Percentiles rank a stretch among this genome's conserved stretches.
Conservation (phyloP, 495 filamentous ascomycete species). For the Xylaria longipes region DNA sequence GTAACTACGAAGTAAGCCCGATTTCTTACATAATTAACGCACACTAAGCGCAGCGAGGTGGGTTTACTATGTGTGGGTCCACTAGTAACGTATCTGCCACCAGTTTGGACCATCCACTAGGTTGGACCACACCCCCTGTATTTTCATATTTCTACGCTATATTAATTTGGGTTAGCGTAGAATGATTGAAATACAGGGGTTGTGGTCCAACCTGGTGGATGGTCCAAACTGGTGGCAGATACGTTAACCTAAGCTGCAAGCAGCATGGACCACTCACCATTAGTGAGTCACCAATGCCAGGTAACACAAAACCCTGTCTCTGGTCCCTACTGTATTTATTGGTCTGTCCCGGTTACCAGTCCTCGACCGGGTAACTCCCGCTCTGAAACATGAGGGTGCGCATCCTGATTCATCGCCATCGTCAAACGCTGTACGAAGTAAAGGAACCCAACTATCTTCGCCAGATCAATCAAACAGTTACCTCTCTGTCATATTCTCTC, state of each 20-base stretch:
- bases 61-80: no score
- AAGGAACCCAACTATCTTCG: neutral
- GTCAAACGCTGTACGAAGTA: slow-evolving; percentile 26
- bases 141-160: no score
- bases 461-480: neutral
- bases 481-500: neutral
- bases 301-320: neutral
- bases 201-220: no score
- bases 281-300: neutral
- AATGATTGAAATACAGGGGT: no score
- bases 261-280: slow-evolving; percentile 17
- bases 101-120: no score
- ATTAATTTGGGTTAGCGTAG: no score
- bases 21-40: no score
- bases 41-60: no score
- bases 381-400: slow-evolving; percentile 31
- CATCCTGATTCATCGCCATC: slow-evolving; percentile 37
- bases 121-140: no score
- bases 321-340: neutral
- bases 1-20: no score
- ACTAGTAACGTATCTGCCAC: no score
- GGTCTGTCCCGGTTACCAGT: neutral
- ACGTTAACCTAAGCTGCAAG: neutral
- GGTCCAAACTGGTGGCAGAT: no score
- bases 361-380: neutral